Evolutionary conservation across 257 asterid genomes (phyloP).

Genomic region (Linaria vulgaris): DNA sequence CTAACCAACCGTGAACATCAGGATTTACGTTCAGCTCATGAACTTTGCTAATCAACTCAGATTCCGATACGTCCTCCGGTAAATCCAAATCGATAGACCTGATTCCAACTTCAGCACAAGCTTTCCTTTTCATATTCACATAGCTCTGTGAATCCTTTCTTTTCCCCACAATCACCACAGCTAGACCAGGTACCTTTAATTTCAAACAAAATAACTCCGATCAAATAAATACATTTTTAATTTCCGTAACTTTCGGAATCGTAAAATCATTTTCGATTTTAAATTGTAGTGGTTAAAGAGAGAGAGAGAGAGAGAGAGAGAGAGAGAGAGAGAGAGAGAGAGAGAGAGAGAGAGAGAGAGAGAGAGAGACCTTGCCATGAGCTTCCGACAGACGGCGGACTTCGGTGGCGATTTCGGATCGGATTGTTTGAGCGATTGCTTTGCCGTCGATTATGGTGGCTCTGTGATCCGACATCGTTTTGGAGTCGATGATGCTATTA

Average conservation of each 20-base stretch:
- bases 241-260: too few species aligned
- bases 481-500: too few species aligned
- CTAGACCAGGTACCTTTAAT: conserved; percentile 90
- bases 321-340: too few species aligned
- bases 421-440: conserved; percentile 67
- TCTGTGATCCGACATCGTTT: conserved; percentile 62
- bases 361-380: conserved; percentile 68
- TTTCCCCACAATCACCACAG: conserved; percentile 87
- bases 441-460: conserved; percentile 84
- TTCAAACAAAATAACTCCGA: conserved; percentile 7
- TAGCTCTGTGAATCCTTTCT: conserved; percentile 96
- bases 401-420: conserved; percentile 66
- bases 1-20: conserved; percentile 80
- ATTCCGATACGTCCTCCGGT: conserved; percentile 79
- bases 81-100: conserved; percentile 75
- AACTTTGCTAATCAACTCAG: conserved; percentile 72
- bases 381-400: conserved; percentile 57
- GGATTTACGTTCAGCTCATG: conserved; percentile 83
- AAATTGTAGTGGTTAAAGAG: too few species aligned
- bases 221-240: too few species aligned
- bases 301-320: too few species aligned
- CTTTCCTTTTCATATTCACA: conserved; percentile 90
- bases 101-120: conserved; percentile 90
- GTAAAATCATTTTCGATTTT: too few species aligned
- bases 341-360: too few species aligned